Evolutionary conservation across 139 green algal genomes (phyloP), one percentile per base, ranked within the genome.

Genomic region (Chlorella sp.): DNA sequence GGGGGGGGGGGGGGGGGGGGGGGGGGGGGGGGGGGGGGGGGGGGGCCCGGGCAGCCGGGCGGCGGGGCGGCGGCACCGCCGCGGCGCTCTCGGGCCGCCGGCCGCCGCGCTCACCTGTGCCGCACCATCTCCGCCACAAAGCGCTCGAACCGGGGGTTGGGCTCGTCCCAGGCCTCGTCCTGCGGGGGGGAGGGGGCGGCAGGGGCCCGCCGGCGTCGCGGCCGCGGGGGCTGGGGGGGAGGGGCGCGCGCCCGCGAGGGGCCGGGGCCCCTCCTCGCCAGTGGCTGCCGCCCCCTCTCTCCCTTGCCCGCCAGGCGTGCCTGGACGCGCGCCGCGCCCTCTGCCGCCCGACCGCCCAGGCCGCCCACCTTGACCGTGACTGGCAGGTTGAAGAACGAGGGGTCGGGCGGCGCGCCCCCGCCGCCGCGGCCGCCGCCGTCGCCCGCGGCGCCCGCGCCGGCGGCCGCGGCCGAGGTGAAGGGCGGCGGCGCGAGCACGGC

Each of bases 41-140:
- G n/a, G n/a, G n/a, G n/a, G n/a, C n/a, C n/a, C n/a, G n/a, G n/a
- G n/a, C n/a, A n/a, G n/a, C n/a, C n/a, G n/a, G n/a, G n/a, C n/a
- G n/a, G n/a, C n/a, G n/a, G n/a, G n/a, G n/a, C n/a, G n/a, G n/a
- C n/a, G n/a, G n/a, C n/a, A n/a, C n/a, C n/a, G n/a, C n/a, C n/a
- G n/a, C n/a, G n/a, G n/a, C n/a, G n/a, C n/a, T n/a, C n/a, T n/a
- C n/a, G n/a, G n/a, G n/a, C n/a, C n/a, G n/a, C n/a, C n/a, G n/a
- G n/a, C n/a, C n/a, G n/a, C n/a, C n/a, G n/a, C n/a, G n/a, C n/a
- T n/a, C n/a, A n/a, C n/a, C n/a, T n/a, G 33, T 79, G 72, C 53
- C 82, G 77, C 36, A 95, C 85, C 46, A 84, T 84, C 29, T 93
- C 84, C 5, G 67, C 38, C 67, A 97, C 90, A 80, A 83, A 95